Evolutionary conservation across 768 basidiomycete species (phyloP), one percentile per base, ranked within the genome.

Genomic region (Serendipita indica): DNA sequence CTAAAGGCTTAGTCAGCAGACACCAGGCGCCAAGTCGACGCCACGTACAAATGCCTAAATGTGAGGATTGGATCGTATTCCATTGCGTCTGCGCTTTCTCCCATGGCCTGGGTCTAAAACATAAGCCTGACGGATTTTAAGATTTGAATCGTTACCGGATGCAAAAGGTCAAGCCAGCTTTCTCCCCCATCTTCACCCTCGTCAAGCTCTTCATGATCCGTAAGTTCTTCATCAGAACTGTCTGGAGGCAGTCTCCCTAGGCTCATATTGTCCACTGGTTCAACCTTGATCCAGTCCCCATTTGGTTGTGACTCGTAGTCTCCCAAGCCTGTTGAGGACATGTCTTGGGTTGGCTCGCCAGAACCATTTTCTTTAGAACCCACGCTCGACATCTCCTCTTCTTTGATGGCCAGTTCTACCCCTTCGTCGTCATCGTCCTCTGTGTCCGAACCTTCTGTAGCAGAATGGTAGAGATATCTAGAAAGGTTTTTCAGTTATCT

Each of bases 51-150:
- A 71, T 96, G 89, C 64, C 69, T 81, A 72, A 96, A 94, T 57
- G 93, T 88, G 62, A 73, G 70, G 22, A 81, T 78, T 43, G 80
- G 74, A 68, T 94, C 89, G 60, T 94, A 93, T 62, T 84, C 81
- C 75, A 79, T 82, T 1, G 80, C 86, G 25, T 69, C 69, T 0
- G 79, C 75, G 28, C 72, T 75, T 64, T 88, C 87, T 12, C 87
- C 89, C 87, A 92, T 91, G 18, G 3, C 52, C 57, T 61, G 58
- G 39, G 10, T 25, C 33, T 16, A 13, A n/a, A n/a, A n/a, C 33
- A 0, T 18, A 14, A 33, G 34, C n/a, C 32, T 41, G 39, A 39
- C 7, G 43, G 16, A 5, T 7, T n/a, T n/a, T 25, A 41, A 20
- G 30, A 22, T 34, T 4, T 16, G 33, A 25, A n/a, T 39, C 27